Evolutionary conservation across 2,329 filamentous ascomycete genomes (phyloP).

Genomic region (Fusarium duplospermum): DNA sequence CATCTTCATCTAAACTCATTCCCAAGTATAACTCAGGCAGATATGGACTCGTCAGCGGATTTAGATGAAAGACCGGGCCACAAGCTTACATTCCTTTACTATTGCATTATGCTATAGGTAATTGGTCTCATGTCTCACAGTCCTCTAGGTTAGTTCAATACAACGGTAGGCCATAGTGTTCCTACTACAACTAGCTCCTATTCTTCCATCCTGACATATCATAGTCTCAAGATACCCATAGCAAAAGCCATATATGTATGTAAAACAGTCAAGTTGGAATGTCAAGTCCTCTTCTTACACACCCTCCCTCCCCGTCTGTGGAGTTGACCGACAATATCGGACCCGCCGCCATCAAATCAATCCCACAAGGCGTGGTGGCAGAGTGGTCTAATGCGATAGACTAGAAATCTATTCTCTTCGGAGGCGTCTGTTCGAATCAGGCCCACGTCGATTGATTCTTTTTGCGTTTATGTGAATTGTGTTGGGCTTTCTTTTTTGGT

Average conservation of each 20-base stretch:
- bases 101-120: neutral
- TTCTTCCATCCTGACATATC: neutral
- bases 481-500: neutral
- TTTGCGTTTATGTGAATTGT: neutral
- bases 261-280: neutral
- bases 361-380: slow-evolving; percentile 40
- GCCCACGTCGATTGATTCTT: slow-evolving; percentile 36
- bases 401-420: slow-evolving; percentile 46
- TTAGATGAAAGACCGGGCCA: neutral
- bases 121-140: neutral
- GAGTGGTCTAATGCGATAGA: slow-evolving; percentile 47
- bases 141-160: neutral
- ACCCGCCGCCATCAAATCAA: neutral
- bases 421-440: slow-evolving; percentile 46
- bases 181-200: neutral
- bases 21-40: neutral
- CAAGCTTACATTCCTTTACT: neutral
- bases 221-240: neutral
- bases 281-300: neutral
- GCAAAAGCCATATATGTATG: neutral
- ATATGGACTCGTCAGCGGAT: neutral
- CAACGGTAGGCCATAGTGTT: neutral
- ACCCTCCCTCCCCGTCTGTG: neutral
- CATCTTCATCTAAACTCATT: neutral
- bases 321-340: neutral